phyloP scores from a whole-genome alignment of 148 eudicot species.

The Rhododendron ovatum region DNA sequence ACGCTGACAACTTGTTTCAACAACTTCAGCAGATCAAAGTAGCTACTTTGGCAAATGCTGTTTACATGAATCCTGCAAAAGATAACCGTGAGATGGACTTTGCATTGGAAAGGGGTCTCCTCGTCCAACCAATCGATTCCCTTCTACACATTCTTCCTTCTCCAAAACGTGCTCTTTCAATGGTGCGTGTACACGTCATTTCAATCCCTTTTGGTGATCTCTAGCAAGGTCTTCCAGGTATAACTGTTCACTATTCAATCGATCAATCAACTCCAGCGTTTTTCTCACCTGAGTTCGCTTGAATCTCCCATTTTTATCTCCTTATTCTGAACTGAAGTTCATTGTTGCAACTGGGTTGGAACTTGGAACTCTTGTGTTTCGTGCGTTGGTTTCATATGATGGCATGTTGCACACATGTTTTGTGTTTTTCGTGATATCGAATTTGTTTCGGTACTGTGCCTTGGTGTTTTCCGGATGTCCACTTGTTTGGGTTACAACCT shows the following conservation, averaged over 20 bases:
- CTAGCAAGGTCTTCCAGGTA: background rate
- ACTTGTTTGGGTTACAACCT: background rate
- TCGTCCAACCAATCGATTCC: background rate
- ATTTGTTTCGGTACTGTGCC: no score
- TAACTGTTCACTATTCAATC: background rate
- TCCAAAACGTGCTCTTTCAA: background rate
- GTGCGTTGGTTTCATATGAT: background rate
- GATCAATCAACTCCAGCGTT: background rate
- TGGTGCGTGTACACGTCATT: slow-evolving; percentile 13
- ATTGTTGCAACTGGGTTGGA: no score
- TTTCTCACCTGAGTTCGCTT: background rate
- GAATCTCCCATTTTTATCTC: background rate
- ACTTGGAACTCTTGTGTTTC: no score
- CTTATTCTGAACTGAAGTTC: background rate
- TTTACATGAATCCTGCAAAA: slow-evolving; percentile 27
- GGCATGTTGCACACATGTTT: background rate
- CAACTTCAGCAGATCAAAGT: slow-evolving; percentile 87
- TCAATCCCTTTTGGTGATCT: slow-evolving; percentile 30
- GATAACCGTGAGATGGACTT: slow-evolving; percentile 74
- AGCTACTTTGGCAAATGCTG: slow-evolving; percentile 43
- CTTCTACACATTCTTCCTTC: background rate
- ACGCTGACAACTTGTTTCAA: slow-evolving; percentile 85
- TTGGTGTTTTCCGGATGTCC: no score
- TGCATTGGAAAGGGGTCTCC: slow-evolving; percentile 86
- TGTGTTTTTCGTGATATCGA: background rate